Evolutionary conservation across 2,329 filamentous ascomycete species (phyloP).

Genomic region (Ophiocordyceps sinensis): DNA sequence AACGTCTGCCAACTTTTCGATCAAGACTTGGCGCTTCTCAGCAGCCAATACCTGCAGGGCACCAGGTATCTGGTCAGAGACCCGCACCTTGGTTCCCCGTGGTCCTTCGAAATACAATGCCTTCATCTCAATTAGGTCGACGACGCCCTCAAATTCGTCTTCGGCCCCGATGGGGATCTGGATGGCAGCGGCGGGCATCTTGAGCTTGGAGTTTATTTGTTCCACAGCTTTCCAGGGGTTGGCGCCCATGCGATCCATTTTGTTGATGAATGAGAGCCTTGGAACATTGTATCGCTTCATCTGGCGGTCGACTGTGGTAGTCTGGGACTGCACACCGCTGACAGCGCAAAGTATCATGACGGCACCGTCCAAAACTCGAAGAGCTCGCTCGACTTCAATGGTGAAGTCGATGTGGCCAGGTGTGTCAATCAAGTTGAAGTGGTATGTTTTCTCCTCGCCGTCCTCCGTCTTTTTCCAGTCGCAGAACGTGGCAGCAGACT

Average conservation of each 20-base stretch:
- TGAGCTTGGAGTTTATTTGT: constrained; percentile 93
- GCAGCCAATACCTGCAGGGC: constrained; percentile 60
- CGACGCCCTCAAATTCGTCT: constrained; percentile 81
- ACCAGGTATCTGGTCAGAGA: constrained; percentile 70
- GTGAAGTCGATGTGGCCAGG: constrained; percentile 98
- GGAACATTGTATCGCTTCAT: constrained; percentile 98
- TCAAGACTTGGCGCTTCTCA: constrained; percentile 71
- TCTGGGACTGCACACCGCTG: constrained; percentile 93
- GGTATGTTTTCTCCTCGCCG: constrained; percentile 78
- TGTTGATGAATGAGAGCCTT: constrained; percentile 92
- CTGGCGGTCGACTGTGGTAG: constrained; percentile 93
- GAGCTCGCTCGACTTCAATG: constrained; percentile 90
- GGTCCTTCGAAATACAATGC: constrained; percentile 83
- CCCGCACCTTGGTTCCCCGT: constrained; percentile 62
- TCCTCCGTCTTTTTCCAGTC: constrained; percentile 86
- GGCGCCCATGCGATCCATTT: constrained; percentile 98
- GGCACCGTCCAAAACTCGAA: constrained; percentile 88
- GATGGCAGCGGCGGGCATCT: constrained; percentile 80
- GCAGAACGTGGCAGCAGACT: constrained; percentile 94
- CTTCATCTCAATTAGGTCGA: constrained; percentile 86
- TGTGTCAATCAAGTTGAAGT: constrained; percentile 97
- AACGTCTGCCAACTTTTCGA: constrained; percentile 92
- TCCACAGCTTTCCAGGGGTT: constrained; percentile 97
- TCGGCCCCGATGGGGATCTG: constrained; percentile 91
- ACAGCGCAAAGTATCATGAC: constrained; percentile 98